Conservation (phyloP, 768 basidiomycete species). For the Sarcomyxa edulis region DNA sequence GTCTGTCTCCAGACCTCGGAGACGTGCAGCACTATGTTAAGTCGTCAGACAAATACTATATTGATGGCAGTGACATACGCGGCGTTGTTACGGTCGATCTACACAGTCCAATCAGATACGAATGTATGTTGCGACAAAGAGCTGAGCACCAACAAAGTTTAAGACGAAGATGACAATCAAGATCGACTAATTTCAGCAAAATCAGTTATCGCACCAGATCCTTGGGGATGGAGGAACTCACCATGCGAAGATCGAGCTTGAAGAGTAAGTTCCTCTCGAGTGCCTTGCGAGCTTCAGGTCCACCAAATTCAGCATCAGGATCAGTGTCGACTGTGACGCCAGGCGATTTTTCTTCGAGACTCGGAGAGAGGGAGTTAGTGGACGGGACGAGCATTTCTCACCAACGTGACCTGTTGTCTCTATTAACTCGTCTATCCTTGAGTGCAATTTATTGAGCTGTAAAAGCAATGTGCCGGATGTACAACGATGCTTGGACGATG, state of each 20-base stretch:
- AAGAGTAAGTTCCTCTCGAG: constrained; percentile 20
- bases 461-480: no score
- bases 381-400: no score
- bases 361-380: no score
- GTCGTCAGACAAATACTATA: neutral
- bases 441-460: no score
- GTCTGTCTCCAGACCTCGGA: constrained; percentile 5
- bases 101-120: neutral
- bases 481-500: no score
- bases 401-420: no score
- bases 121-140: neutral
- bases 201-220: no score
- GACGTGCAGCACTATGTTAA: constrained; percentile 2
- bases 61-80: constrained; percentile 27
- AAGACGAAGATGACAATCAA: constrained; percentile 14
- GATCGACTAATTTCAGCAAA: no score
- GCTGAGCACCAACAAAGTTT: neutral
- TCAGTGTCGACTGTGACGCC: no score
- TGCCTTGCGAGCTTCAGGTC: constrained; percentile 5
- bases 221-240: no score
- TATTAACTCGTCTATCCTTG: no score
- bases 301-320: constrained; percentile 7
- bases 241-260: constrained; percentile 34
- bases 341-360: no score
- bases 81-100: constrained; percentile 57